phyloP scores from a whole-genome alignment of 306 rosid genomes.

The Rosa lucieae region DNA sequence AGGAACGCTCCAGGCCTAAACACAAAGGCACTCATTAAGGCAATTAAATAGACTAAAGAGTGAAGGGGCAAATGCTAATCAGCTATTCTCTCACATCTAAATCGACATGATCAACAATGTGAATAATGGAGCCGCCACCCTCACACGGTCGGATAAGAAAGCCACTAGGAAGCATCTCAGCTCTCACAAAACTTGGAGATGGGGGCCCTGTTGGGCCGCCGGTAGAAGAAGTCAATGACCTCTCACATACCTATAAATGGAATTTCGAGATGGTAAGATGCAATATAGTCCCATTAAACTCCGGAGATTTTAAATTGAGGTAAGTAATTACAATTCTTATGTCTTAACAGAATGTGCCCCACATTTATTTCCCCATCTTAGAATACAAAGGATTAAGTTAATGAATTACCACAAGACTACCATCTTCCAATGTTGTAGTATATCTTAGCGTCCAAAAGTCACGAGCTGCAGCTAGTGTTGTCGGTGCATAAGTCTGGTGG shows the following conservation, averaged over 20 bases:
- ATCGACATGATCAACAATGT: constrained; percentile 91
- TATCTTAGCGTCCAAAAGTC: constrained; percentile 95
- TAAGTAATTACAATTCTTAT: not conserved
- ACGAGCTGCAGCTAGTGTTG: constrained; percentile 94
- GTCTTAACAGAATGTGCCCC: not conserved
- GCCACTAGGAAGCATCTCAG: constrained; percentile 97
- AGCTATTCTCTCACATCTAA: constrained; percentile 60
- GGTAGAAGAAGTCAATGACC: constrained; percentile 77
- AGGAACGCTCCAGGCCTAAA: constrained; percentile 92
- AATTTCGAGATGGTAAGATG: constrained; percentile 13
- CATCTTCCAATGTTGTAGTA: constrained; percentile 86
- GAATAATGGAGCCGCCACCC: constrained; percentile 94
- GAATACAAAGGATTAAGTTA: not conserved
- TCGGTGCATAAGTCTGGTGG: constrained; percentile 85
- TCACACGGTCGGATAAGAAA: constrained; percentile 88
- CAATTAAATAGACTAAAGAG: not conserved
- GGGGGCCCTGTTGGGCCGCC: constrained; percentile 91
- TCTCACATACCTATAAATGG: constrained; percentile 73
- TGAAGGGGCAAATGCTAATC: not conserved
- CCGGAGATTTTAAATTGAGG: not conserved
- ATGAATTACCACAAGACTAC: constrained; percentile 88
- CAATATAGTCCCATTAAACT: not conserved
- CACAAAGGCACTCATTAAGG: not conserved
- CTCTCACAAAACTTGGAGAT: constrained; percentile 70
- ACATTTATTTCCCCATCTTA: not conserved